These are phyloP conservation scores for Isoetes engelmannii DNA, from an alignment of 83 land plant species.

Conservation along the genomic window DNA sequence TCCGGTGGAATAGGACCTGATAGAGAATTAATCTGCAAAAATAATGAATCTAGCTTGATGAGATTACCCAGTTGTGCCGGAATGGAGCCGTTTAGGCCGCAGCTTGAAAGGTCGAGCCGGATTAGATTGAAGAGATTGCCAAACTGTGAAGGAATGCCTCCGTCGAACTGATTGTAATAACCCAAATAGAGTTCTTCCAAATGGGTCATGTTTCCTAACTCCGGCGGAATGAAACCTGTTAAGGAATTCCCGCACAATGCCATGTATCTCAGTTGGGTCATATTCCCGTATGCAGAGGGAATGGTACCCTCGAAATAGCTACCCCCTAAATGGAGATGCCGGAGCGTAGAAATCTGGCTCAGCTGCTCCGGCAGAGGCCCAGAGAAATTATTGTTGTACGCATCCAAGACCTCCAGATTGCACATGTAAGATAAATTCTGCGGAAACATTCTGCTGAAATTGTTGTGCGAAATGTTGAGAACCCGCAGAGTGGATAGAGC, in stretches of 20 bases:
- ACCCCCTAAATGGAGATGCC: conserved; percentile 54
- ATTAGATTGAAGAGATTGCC: conserved; percentile 23
- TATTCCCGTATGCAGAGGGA: conserved; percentile 44
- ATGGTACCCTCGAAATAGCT: conserved; percentile 57
- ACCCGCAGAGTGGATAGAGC: conserved; percentile 7
- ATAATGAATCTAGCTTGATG: conserved; percentile 43
- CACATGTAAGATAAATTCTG: conserved; percentile 25
- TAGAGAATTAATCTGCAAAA: conserved; percentile 45
- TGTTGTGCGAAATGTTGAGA: conserved; percentile 32
- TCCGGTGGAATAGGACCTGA: conserved; percentile 42
- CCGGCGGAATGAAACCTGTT: conserved; percentile 47
- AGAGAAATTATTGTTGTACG: conserved; percentile 63
- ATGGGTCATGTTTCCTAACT: conserved; percentile 48
- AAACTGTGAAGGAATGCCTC: conserved; percentile 1
- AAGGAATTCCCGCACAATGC: conserved; percentile 59
- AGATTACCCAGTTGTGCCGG: conserved; percentile 48
- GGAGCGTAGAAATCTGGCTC: conserved; percentile 27
- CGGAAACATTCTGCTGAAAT: conserved; percentile 27
- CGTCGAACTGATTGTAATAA: conserved; percentile 4
- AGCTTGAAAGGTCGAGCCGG: conserved; percentile 47
- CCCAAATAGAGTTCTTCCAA: conserved; percentile 12
- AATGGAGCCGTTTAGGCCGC: conserved; percentile 44
- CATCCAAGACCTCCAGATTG: conserved; percentile 41
- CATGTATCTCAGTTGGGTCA: conserved; percentile 43
- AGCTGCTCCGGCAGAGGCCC: conserved; percentile 49